These are phyloP conservation scores for Avena atlantica DNA, from an alignment of 176 grass and related monocot species.

Conservation along the genomic window DNA sequence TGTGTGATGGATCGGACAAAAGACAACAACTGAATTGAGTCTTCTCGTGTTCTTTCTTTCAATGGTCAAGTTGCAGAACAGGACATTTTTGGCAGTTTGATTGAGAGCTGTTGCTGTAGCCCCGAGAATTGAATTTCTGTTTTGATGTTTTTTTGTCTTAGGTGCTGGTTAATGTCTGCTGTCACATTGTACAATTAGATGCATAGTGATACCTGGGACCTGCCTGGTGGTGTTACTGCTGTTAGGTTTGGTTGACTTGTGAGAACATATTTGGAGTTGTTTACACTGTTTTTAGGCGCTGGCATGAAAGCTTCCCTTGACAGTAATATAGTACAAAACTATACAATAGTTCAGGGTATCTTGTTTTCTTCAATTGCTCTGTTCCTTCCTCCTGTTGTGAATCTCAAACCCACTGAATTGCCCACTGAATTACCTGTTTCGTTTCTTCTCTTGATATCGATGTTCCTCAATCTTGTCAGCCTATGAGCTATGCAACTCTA, in stretches of 20 bases:
- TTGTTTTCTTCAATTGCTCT: constrained; percentile 36
- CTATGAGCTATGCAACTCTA: constrained; percentile 20
- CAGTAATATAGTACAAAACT: constrained; percentile 6
- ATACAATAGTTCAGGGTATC: constrained; percentile 29
- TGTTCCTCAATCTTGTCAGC: background rate
- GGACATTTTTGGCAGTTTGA: background rate
- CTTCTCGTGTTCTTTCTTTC: background rate
- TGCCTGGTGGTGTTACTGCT: background rate
- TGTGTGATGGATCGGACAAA: background rate
- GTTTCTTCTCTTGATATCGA: background rate
- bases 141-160: constrained; percentile 11
- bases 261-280: constrained; percentile 25
- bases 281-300: constrained; percentile 3
- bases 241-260: constrained; percentile 32
- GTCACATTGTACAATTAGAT: constrained; percentile 43
- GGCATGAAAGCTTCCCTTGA: constrained; percentile 17
- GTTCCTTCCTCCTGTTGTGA: background rate
- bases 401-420: constrained; percentile 36
- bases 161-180: constrained; percentile 30
- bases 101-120: constrained; percentile 34
- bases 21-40: background rate
- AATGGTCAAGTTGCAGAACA: constrained; percentile 2
- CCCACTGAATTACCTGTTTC: constrained; percentile 13
- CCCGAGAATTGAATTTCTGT: background rate
- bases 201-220: constrained; percentile 14